Percentiles rank a stretch among this genome's conserved stretches.
These are phyloP conservation scores for Steccherinum ochraceum DNA, from an alignment of 768 basidiomycete genomes.

Conservation along the genomic window DNA sequence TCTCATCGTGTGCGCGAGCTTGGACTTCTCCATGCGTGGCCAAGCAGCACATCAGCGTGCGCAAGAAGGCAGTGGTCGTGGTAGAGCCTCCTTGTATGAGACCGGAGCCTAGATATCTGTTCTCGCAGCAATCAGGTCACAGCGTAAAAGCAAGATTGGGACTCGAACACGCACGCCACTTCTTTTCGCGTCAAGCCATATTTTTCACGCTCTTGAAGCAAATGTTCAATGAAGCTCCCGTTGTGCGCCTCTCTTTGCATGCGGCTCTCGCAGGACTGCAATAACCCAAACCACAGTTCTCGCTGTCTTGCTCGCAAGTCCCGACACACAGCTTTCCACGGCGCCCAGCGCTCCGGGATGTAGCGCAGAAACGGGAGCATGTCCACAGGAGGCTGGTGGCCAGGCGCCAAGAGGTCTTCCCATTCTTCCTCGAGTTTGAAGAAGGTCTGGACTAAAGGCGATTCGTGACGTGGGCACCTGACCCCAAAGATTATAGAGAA, in stretches of 20 bases:
- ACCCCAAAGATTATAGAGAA: not conserved
- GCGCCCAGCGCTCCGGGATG: not conserved
- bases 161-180: not conserved
- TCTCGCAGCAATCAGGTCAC: not conserved
- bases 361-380: not conserved
- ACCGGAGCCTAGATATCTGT: too few species aligned
- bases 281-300: not conserved
- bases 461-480: not conserved
- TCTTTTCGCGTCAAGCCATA: not conserved
- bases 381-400: not conserved
- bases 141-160: not conserved
- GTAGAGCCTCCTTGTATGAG: constrained; percentile 29
- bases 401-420: not conserved
- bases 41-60: constrained; percentile 19
- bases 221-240: not conserved
- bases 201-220: not conserved
- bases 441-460: not conserved
- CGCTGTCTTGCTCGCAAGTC: not conserved
- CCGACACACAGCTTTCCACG: not conserved
- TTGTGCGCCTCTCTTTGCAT: not conserved
- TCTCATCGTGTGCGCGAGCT: constrained; percentile 21
- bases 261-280: not conserved
- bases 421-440: not conserved
- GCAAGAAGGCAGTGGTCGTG: constrained; percentile 16
- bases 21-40: constrained; percentile 25